A percentile compares a stretch with the other conserved stretches of the same genome.
Conservation (phyloP, 257 asterid genomes). For the Przewalskia tangutica region DNA sequence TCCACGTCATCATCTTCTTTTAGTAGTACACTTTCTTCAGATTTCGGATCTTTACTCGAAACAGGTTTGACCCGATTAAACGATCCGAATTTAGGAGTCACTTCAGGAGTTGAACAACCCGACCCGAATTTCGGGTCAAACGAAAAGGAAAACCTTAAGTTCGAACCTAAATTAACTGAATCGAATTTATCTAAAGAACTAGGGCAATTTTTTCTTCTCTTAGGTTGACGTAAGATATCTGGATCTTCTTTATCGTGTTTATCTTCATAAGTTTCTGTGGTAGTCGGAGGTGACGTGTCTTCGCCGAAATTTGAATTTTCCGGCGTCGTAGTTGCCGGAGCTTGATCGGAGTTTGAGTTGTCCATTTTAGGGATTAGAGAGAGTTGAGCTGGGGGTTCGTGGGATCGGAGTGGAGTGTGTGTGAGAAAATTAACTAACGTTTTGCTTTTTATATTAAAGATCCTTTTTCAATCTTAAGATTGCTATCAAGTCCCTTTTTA, state of each 20-base stretch:
- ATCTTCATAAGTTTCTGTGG: not conserved
- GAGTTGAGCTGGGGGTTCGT: not conserved
- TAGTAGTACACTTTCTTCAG: not conserved
- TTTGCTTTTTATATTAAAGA: not conserved
- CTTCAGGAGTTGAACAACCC: conserved; percentile 18
- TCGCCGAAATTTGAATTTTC: not conserved
- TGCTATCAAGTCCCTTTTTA: too few species aligned
- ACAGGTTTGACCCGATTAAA: conserved; percentile 5
- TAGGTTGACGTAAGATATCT: conserved; percentile 6
- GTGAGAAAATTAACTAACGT: not conserved
- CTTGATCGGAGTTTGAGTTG: not conserved
- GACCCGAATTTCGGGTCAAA: conserved; percentile 15
- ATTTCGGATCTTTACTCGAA: not conserved
- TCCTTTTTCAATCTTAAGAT: not conserved
- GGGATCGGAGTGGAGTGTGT: not conserved
- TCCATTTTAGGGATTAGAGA: not conserved
- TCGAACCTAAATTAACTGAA: not conserved
- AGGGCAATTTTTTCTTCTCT: conserved; percentile 17
- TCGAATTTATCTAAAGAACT: conserved; percentile 11
- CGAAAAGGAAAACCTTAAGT: conserved; percentile 19
- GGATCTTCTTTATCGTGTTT: conserved; percentile 3
- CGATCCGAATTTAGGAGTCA: conserved; percentile 25
- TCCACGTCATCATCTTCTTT: not conserved
- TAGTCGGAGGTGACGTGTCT: not conserved
- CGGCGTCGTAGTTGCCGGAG: not conserved